These are phyloP conservation scores for Nakaseomyces bracarensis DNA, from an alignment of 1,139 yeast genomes.

Conservation along the genomic window DNA sequence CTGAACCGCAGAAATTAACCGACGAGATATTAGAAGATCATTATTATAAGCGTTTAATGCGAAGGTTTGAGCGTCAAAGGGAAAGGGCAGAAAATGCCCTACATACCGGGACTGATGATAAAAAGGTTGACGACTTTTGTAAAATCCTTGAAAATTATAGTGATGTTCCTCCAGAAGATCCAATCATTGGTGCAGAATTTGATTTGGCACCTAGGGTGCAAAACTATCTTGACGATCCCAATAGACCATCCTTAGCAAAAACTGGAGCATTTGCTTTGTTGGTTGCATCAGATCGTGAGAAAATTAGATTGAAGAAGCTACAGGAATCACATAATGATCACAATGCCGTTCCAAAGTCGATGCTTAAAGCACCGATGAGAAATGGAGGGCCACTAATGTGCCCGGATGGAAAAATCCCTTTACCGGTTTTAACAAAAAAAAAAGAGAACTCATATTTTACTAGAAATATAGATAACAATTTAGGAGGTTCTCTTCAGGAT, in stretches of 20 bases:
- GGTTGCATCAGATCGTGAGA: constrained; percentile 5
- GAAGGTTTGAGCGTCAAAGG: background rate
- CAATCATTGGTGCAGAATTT: background rate
- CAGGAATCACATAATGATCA: background rate
- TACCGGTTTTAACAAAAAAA: background rate
- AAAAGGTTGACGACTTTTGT: background rate
- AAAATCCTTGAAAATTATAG: background rate
- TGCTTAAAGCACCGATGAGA: background rate
- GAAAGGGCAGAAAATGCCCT: background rate
- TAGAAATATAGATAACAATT: too few species aligned
- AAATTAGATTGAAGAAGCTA: background rate
- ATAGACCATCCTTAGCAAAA: background rate
- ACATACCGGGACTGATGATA: background rate
- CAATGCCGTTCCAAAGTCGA: background rate
- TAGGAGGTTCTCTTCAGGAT: too few species aligned
- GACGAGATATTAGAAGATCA: background rate
- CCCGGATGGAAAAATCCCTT: background rate
- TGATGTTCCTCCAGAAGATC: background rate
- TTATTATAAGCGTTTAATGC: background rate
- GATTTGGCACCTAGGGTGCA: constrained; percentile 1
- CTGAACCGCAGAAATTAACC: background rate
- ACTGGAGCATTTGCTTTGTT: background rate
- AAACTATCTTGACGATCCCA: background rate
- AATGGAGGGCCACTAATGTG: background rate
- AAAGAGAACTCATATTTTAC: too few species aligned